Evolutionary conservation across 164 flowering plant genomes (phyloP).

Genomic region (Berberis thunbergii): DNA sequence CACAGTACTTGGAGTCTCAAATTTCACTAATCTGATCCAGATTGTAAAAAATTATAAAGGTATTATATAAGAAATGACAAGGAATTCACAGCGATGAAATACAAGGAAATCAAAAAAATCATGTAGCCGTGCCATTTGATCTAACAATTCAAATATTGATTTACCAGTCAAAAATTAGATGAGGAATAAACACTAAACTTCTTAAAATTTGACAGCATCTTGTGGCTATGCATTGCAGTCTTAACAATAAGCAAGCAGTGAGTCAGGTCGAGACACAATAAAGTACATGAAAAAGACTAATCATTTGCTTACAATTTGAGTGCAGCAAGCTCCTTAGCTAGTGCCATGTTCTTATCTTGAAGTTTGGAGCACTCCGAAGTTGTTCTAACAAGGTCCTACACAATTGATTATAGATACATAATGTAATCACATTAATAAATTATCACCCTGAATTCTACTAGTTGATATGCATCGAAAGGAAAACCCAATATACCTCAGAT

Average conservation of each 20-base stretch:
- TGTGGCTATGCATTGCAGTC: no score
- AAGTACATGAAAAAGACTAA: background rate
- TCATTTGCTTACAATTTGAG: conserved; percentile 55
- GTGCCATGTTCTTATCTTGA: conserved; percentile 62
- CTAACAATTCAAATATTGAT: no score
- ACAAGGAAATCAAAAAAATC: no score
- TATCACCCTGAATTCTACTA: background rate
- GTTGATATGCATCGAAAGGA: background rate
- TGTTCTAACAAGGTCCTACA: conserved; percentile 54
- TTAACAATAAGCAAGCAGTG: background rate
- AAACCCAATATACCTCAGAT: conserved; percentile 41
- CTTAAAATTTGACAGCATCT: no score
- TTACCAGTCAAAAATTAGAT: no score
- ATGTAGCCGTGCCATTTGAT: no score
- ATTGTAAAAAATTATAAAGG: no score
- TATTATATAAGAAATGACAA: no score
- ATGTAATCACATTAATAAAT: background rate
- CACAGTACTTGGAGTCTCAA: no score
- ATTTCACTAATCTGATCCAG: no score
- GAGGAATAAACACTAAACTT: no score
- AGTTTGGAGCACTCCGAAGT: conserved; percentile 41
- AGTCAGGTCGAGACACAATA: background rate
- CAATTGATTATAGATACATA: background rate
- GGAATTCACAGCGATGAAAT: no score
- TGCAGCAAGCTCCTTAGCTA: conserved; percentile 89